These are phyloP conservation scores for Yamadazyma paraphyllophila DNA, from an alignment of 805 yeast species.

Conservation along the genomic window DNA sequence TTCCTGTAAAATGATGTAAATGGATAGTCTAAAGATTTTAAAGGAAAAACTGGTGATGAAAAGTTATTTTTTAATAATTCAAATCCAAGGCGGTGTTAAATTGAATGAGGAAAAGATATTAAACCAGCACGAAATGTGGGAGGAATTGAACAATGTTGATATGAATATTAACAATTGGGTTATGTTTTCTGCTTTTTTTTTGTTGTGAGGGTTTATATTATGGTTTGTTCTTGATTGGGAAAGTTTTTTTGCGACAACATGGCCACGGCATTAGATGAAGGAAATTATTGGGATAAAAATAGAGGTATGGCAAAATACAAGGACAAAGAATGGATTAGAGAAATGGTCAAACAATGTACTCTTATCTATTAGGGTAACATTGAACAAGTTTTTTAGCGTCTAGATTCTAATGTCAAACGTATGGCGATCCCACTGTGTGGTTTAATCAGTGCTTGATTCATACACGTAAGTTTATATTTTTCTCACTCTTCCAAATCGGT, in stretches of 20 bases:
- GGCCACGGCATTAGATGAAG: background rate
- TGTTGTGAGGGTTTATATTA: conserved; percentile 4
- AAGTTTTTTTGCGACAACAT: conserved; percentile 8
- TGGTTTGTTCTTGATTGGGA: conserved; percentile 1
- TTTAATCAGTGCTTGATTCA: background rate
- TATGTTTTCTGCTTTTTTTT: background rate
- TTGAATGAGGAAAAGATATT: conserved; percentile 6
- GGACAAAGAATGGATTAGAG: background rate
- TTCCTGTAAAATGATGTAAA: background rate
- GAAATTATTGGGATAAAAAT: background rate
- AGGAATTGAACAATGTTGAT: conserved; percentile 3
- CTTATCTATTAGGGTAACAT: background rate
- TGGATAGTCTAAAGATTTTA: background rate
- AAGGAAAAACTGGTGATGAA: background rate
- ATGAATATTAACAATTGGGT: conserved; percentile 1
- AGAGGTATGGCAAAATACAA: background rate
- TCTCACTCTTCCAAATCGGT: background rate
- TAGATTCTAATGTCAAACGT: conserved; percentile 2
- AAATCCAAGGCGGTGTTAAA: conserved; percentile 5
- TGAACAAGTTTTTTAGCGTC: background rate
- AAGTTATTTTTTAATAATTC: background rate
- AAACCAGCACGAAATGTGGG: conserved; percentile 3
- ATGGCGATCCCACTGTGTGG: background rate
- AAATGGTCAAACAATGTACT: background rate
- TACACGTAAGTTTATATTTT: background rate